phyloP scores from a whole-genome alignment of 2,329 filamentous ascomycete species.

The Aspergillus tanneri region DNA sequence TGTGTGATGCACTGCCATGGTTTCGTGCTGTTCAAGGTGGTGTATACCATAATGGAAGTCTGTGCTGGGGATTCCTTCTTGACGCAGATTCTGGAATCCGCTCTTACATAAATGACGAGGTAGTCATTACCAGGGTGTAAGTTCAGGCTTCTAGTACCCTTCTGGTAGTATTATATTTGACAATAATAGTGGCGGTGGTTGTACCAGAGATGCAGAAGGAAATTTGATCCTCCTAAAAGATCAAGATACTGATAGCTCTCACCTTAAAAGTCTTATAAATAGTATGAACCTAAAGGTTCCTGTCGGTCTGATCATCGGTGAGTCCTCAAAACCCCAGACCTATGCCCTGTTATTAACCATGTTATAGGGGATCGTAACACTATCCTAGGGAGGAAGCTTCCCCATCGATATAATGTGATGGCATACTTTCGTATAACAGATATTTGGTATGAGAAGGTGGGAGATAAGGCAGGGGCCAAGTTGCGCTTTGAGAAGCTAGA shows the following conservation, averaged over 20 bases:
- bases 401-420: conserved; percentile 63
- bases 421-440: conserved; percentile 68
- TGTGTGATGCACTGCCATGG: conserved; percentile 65
- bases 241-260: conserved; percentile 40
- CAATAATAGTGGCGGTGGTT: conserved; percentile 53
- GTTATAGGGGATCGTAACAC: conserved; percentile 53
- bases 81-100: conserved; percentile 55
- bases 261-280: conserved; percentile 46
- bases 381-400: conserved; percentile 51
- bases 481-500: conserved; percentile 67
- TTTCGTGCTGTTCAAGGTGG: conserved; percentile 63
- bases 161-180: conserved; percentile 10
- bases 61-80: conserved; percentile 60
- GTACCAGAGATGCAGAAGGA: conserved; percentile 48
- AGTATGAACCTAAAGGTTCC: conserved; percentile 51
- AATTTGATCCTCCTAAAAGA: conserved; percentile 50
- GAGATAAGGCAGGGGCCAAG: conserved; percentile 49
- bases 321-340: conserved; percentile 14
- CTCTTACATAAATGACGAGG: conserved; percentile 60
- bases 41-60: conserved; percentile 51
- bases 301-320: conserved; percentile 58
- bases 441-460: conserved; percentile 63
- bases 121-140: conserved; percentile 64
- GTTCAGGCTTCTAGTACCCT: conserved; percentile 24
- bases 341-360: conserved; percentile 18